phyloP scores from a whole-genome alignment of 441 rosid species.

The Raphanus hybrid region DNA sequence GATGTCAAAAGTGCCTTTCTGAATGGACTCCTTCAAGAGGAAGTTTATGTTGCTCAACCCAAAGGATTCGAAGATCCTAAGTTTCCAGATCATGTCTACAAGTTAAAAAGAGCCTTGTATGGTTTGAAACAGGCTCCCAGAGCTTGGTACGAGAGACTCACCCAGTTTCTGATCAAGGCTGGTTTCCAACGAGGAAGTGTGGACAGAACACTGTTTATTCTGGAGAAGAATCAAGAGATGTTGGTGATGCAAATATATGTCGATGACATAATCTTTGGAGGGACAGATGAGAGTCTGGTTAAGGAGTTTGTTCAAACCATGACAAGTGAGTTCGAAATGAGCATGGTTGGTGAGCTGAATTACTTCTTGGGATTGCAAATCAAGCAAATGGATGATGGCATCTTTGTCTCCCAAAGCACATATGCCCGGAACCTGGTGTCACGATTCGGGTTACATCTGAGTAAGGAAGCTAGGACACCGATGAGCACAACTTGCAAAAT shows the following conservation, averaged over 20 bases:
- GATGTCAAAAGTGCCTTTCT: background rate
- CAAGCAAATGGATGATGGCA: no score
- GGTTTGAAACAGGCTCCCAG: background rate
- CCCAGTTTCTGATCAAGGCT: background rate
- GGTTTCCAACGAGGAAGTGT: background rate
- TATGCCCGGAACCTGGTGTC: no score
- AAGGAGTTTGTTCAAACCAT: no score
- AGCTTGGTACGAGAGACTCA: background rate
- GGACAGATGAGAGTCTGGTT: no score
- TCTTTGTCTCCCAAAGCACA: no score
- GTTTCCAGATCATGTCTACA: background rate
- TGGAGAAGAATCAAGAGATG: background rate
- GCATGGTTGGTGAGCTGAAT: no score
- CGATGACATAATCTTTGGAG: background rate
- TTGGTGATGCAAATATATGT: no score
- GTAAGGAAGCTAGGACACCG: no score
- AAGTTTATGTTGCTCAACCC: background rate
- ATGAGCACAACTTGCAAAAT: background rate
- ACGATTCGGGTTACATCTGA: no score
- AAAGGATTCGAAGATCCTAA: background rate
- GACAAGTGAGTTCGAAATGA: no score
- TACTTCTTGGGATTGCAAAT: no score
- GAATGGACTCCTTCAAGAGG: background rate
- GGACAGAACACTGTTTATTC: background rate
- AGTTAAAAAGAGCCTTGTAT: background rate